Evolutionary conservation across 139 green algal genomes (phyloP).

Genomic region (Picochlorum sp.): DNA sequence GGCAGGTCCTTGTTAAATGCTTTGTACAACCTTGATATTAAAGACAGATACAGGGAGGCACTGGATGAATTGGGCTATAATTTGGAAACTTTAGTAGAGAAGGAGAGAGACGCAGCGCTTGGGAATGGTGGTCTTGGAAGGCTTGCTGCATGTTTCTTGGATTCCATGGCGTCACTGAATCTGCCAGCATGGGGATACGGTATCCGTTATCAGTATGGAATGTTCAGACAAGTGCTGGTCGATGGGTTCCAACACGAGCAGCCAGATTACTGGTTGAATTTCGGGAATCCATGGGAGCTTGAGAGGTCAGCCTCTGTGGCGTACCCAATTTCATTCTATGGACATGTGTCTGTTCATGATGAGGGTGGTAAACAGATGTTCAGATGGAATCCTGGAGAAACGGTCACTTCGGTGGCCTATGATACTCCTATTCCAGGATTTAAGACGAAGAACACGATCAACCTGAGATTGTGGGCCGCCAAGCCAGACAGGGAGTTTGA

Average conservation of each 20-base stretch:
- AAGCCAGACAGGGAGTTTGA: conserved; percentile 93
- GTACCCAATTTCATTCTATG: conserved; percentile 89
- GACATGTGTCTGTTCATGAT: conserved; percentile 71
- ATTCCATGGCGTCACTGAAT: conserved; percentile 96
- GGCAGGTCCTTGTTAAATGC: conserved; percentile 91
- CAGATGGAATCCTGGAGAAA: conserved; percentile 91
- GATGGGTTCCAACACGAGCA: conserved; percentile 91
- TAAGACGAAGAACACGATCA: conserved; percentile 94
- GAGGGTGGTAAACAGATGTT: conserved; percentile 73
- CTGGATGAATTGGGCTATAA: conserved; percentile 76
- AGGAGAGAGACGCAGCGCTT: conserved; percentile 60
- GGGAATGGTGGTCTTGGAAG: conserved; percentile 97
- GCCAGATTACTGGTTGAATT: conserved; percentile 96
- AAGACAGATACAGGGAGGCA: conserved; percentile 71
- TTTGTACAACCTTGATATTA: conserved; percentile 84
- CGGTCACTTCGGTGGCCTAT: conserved; percentile 88
- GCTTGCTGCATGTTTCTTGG: conserved; percentile 96
- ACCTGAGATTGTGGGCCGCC: conserved; percentile 93
- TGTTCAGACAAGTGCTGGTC: conserved; percentile 89
- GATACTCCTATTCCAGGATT: conserved; percentile 98
- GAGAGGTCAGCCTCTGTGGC: conserved; percentile 64
- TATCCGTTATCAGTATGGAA: conserved; percentile 98
- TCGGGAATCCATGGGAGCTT: conserved; percentile 96
- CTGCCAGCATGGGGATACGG: conserved; percentile 98
- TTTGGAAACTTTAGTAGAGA: conserved; percentile 62